Evolutionary conservation across 306 rosid genomes (phyloP).

Genomic region (Cicer bijugum): DNA sequence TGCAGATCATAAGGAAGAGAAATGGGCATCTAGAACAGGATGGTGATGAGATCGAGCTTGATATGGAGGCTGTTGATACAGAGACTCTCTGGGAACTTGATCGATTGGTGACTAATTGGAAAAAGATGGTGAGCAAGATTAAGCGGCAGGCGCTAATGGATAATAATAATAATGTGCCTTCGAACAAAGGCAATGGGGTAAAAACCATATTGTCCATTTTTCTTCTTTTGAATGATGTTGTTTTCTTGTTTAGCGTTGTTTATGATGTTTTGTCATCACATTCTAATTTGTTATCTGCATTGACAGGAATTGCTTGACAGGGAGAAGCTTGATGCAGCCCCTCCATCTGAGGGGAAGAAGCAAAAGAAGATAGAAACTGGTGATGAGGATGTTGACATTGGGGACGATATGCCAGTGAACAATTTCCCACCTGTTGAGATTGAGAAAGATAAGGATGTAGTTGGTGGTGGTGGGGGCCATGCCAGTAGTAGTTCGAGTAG

Average conservation of each 20-base stretch:
- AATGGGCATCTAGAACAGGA: constrained; percentile 94
- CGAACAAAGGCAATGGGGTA: constrained; percentile 70
- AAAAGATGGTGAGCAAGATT: constrained; percentile 90
- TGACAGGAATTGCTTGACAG: constrained; percentile 53
- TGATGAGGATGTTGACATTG: constrained; percentile 96
- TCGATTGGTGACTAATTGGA: constrained; percentile 86
- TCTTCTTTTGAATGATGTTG: neutral
- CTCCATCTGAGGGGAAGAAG: constrained; percentile 60
- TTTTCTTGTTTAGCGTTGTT: neutral
- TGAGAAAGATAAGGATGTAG: constrained; percentile 75
- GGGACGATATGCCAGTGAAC: constrained; percentile 87
- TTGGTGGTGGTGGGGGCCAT: constrained; percentile 67
- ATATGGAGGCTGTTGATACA: constrained; percentile 86
- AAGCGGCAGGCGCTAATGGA: constrained; percentile 82
- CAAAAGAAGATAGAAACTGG: constrained; percentile 77
- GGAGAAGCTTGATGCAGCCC: constrained; percentile 53
- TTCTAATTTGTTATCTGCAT: neutral
- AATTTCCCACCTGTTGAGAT: constrained; percentile 88
- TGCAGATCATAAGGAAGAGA: constrained; percentile 85
- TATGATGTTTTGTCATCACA: neutral
- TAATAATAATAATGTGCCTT: constrained; percentile 43
- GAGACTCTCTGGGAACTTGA: constrained; percentile 99
- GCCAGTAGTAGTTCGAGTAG: constrained; percentile 79
- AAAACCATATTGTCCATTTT: neutral
- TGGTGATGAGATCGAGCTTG: constrained; percentile 98